Evolutionary conservation across 495 filamentous ascomycete genomes (phyloP).

Genomic region (Penicillium ucsense): DNA sequence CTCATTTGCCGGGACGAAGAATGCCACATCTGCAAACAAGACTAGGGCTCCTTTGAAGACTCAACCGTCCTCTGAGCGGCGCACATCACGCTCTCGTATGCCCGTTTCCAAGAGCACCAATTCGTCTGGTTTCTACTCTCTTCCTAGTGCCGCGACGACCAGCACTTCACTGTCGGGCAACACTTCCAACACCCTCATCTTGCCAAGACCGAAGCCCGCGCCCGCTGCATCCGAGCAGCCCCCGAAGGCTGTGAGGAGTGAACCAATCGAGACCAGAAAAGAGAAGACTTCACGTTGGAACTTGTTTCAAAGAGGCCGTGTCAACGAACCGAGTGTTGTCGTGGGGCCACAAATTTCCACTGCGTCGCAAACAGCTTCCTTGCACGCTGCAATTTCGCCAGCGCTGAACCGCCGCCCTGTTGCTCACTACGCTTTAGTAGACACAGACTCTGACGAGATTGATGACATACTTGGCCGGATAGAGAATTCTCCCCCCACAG

Average conservation of each 20-base stretch:
- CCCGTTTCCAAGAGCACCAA: conserved; percentile 12
- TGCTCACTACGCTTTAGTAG: conserved; percentile 79
- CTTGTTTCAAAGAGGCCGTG: conserved; percentile 57
- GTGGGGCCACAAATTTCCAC: background rate
- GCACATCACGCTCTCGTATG: conserved; percentile 10
- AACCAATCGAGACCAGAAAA: conserved; percentile 20
- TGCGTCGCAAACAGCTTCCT: conserved; percentile 13
- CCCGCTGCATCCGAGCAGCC: background rate
- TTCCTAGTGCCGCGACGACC: conserved; percentile 16
- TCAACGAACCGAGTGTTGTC: conserved; percentile 12
- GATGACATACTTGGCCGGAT: conserved; percentile 57
- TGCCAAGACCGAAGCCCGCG: conserved; percentile 9
- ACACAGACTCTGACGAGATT: conserved; percentile 60
- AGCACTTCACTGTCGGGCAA: conserved; percentile 21
- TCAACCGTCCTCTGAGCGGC: background rate
- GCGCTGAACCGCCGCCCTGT: conserved; percentile 32
- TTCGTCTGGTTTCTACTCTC: conserved; percentile 8
- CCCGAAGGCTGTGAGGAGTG: background rate
- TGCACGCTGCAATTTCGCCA: conserved; percentile 34
- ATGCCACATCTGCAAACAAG: background rate
- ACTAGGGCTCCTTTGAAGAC: conserved; percentile 5
- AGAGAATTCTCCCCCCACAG: conserved; percentile 37
- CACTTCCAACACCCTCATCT: conserved; percentile 12
- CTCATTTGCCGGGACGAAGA: conserved; percentile 4
- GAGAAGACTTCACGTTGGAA: conserved; percentile 50